These are phyloP conservation scores for Melanomma pulvis-pyrius DNA, from an alignment of 495 filamentous ascomycete genomes.

Conservation along the genomic window DNA sequence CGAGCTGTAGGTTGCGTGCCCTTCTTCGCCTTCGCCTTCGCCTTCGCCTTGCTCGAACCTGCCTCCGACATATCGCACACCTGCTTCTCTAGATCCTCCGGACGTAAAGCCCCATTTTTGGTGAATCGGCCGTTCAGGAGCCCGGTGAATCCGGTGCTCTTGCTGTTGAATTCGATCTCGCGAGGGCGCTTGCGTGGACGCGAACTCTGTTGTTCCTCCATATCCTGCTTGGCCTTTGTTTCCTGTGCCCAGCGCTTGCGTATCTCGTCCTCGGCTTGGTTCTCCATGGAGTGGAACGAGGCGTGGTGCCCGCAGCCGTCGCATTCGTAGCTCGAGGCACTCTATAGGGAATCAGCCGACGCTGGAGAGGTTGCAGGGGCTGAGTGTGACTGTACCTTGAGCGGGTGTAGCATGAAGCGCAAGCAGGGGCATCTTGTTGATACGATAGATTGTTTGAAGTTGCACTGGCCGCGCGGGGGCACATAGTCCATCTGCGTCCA, in stretches of 20 bases:
- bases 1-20: not conserved
- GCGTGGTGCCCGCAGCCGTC: constrained; percentile 61
- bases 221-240: constrained; percentile 16
- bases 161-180: constrained; percentile 16
- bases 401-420: constrained; percentile 61
- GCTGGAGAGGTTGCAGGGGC: not conserved
- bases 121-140: not conserved
- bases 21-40: constrained; percentile 12
- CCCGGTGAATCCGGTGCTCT: not conserved
- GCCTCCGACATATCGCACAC: not conserved
- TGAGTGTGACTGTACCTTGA: constrained; percentile 48
- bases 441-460: constrained; percentile 50
- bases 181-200: constrained; percentile 26
- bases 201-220: constrained; percentile 16
- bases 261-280: constrained; percentile 52
- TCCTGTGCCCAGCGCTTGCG: constrained; percentile 48
- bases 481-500: constrained; percentile 47
- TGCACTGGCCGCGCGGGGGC: constrained; percentile 51
- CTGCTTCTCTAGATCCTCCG: not conserved
- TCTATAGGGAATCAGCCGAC: constrained; percentile 31
- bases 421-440: constrained; percentile 54
- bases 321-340: constrained; percentile 54
- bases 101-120: constrained; percentile 5
- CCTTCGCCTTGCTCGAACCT: not conserved
- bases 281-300: constrained; percentile 57